These are phyloP conservation scores for Asclepias syriaca DNA, from an alignment of 257 asterid species.

Conservation along the genomic window DNA sequence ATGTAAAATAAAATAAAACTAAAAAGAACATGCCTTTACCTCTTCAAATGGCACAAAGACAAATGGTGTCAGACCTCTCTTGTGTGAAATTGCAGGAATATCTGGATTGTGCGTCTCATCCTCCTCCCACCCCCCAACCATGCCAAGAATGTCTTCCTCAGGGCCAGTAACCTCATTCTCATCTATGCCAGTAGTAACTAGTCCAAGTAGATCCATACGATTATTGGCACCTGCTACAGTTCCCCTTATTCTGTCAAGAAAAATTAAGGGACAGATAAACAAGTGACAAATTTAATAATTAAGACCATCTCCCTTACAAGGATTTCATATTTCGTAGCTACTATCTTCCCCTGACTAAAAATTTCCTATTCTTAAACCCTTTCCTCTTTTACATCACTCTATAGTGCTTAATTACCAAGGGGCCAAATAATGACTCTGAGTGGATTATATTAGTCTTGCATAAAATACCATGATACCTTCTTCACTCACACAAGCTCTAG, in stretches of 20 bases:
- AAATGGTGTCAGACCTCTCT: slow-evolving; percentile 76
- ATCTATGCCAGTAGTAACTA: slow-evolving; percentile 78
- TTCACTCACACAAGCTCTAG: too few relatives aligned
- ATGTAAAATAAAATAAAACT: background rate
- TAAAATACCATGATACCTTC: too few relatives aligned
- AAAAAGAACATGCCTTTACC: slow-evolving; percentile 35
- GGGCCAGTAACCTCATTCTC: slow-evolving; percentile 58
- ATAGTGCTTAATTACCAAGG: too few relatives aligned
- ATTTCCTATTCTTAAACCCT: too few relatives aligned
- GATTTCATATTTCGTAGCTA: too few relatives aligned
- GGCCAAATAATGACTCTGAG: too few relatives aligned
- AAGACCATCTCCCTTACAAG: background rate
- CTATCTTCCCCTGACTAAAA: too few relatives aligned
- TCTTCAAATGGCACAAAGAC: slow-evolving; percentile 94
- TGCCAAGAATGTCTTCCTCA: slow-evolving; percentile 74
- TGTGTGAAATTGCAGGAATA: slow-evolving; percentile 86
- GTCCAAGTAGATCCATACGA: slow-evolving; percentile 74
- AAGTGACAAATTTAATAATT: background rate
- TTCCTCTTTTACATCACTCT: too few relatives aligned
- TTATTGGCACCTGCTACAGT: slow-evolving; percentile 81
- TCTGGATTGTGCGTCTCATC: slow-evolving; percentile 93
- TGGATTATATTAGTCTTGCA: too few relatives aligned
- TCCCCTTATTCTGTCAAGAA: slow-evolving; percentile 68
- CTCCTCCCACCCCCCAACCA: slow-evolving; percentile 87
- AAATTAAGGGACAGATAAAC: background rate